Percentiles rank a stretch among this genome's conserved stretches.
Evolutionary conservation across 305 asterid genomes (phyloP).

Genomic region (Stenogyne calaminthoides): DNA sequence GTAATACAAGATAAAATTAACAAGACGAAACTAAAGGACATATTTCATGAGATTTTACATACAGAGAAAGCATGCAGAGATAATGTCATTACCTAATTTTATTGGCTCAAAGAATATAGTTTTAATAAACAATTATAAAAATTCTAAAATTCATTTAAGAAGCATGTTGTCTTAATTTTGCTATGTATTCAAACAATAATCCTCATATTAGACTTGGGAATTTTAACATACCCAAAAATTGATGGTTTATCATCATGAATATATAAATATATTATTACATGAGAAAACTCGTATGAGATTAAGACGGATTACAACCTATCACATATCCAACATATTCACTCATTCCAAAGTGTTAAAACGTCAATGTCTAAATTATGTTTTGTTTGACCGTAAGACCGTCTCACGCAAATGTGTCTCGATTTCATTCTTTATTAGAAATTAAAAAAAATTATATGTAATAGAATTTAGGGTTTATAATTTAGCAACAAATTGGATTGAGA

Average conservation of each 20-base stretch:
- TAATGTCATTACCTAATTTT: background rate
- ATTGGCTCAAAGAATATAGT: background rate
- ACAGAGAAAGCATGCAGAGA: too few species aligned
- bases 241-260: background rate
- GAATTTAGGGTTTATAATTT: constrained; percentile 31
- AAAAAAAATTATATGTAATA: too few species aligned
- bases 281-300: too few species aligned
- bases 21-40: too few species aligned
- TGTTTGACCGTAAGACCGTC: too few species aligned
- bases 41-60: background rate
- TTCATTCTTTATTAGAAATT: too few species aligned
- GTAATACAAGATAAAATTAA: background rate
- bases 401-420: too few species aligned
- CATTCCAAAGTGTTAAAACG: too few species aligned
- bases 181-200: background rate
- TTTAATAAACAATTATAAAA: background rate
- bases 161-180: background rate
- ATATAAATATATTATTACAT: too few species aligned
- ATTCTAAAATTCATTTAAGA: background rate
- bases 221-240: background rate
- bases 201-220: background rate
- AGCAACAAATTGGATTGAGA: constrained; percentile 31
- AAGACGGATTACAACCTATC: too few species aligned
- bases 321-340: too few species aligned
- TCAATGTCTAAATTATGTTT: too few species aligned